Base-by-base conservation (phyloP, 768 basidiomycete genomes). In the Postia placenta region DNA sequence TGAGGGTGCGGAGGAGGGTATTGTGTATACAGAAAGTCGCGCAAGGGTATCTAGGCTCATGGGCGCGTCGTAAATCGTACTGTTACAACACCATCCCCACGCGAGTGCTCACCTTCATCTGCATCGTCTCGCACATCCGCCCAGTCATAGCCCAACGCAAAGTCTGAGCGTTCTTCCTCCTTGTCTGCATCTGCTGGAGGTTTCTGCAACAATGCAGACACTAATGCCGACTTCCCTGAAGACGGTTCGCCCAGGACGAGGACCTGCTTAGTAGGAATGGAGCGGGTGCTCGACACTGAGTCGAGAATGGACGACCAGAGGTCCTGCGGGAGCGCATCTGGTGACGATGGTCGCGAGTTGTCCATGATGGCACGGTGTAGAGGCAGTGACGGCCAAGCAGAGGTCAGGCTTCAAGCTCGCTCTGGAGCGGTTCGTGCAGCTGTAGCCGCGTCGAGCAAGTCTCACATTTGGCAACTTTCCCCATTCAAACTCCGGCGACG, bases 301-400 rank as follows among this genome's bases (percentile, higher is more conserved):
- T 93, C 84, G 4, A 98, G 76, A 56, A 98, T 97, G 11, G 89
- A 88, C 2, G 84, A 87, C 95, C 95, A 98, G 35, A 97, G 70
- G 58, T 94, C 88, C 56, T 83, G 79, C 0, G 85, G 86, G 4
- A 84, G 85, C 14, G 80, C 77, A 40, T 81, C 82, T 51, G 87
- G 87, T 20, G 85, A 76, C n/a, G 83, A 75, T 19, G 83, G 72
- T 38, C 85, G 79, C 51, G 74, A 75, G 17, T 64, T 67, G 25
- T 67, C 61, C 72, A 73, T 72, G 46, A 51, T 56, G 15, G 30
- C 15, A 15, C 30, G 15, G 30, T 7, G 30, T 33, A 33, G 7
- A 7, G 30, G 7, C 30, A 15, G 15, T 15, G 30, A 33, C 30
- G 30, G 7, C 30, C 30, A 33, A 15, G 15, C 9, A 15, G 9